A percentile compares a stretch with the other conserved stretches of the same genome.
These are phyloP conservation scores for Paratrypanosoma confusum DNA, from an alignment of 208 protist species.

Conservation along the genomic window DNA sequence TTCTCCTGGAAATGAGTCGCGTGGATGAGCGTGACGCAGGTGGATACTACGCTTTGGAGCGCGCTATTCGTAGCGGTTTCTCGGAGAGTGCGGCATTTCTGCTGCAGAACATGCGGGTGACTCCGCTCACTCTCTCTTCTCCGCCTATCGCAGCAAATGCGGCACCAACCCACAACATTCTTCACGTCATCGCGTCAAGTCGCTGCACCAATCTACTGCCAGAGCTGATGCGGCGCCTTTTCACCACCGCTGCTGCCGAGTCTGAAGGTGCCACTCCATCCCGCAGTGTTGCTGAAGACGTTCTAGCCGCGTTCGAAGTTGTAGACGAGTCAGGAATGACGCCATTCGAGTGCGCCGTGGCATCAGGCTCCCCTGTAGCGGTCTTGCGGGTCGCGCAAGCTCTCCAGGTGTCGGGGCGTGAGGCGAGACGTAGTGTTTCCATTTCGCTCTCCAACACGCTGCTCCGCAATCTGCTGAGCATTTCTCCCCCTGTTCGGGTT, in stretches of 20 bases:
- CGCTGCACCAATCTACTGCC: conserved; percentile 10
- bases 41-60: conserved; percentile 56
- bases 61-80: conserved; percentile 33
- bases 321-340: conserved; percentile 41
- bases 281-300: conserved; percentile 4
- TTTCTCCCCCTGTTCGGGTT: conserved; percentile 55
- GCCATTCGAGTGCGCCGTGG: conserved; percentile 58
- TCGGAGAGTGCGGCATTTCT: conserved; percentile 36
- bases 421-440: neutral
- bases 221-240: neutral
- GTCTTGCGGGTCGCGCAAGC: conserved; percentile 48
- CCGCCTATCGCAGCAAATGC: neutral
- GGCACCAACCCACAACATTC: conserved; percentile 4
- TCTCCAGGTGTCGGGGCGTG: conserved; percentile 17
- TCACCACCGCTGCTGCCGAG: conserved; percentile 1
- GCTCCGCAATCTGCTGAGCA: conserved; percentile 29
- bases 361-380: conserved; percentile 33
- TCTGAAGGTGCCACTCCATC: conserved; percentile 8
- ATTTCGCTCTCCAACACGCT: conserved; percentile 16
- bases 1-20: conserved; percentile 59
- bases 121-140: neutral
- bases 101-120: conserved; percentile 19
- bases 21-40: conserved; percentile 13
- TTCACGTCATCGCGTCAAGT: conserved; percentile 44
- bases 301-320: conserved; percentile 27